phyloP scores from a whole-genome alignment of 345 rosid genomes.

The Balakata baccata region DNA sequence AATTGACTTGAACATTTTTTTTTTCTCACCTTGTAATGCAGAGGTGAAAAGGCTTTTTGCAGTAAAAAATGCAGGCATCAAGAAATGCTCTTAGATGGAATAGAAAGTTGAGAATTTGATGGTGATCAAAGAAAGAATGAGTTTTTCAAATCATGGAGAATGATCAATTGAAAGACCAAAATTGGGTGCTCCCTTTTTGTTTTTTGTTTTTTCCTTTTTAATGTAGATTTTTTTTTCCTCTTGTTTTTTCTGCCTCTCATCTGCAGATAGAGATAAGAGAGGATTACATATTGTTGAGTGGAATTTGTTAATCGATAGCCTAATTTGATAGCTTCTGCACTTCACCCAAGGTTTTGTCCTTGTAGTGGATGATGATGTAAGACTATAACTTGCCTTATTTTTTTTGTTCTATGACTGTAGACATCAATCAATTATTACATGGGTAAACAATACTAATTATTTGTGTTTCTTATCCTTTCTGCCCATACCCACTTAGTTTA shows the following conservation, averaged over 20 bases:
- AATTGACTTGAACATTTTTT: background rate
- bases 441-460: constrained; percentile 14
- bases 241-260: constrained; percentile 15
- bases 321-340: constrained; percentile 14
- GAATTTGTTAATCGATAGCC: constrained; percentile 15
- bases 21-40: constrained; percentile 21
- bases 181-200: background rate
- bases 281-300: constrained; percentile 29
- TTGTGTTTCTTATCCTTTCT: constrained; percentile 1
- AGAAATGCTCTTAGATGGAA: constrained; percentile 63
- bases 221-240: background rate
- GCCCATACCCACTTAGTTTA: background rate
- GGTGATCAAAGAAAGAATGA: background rate
- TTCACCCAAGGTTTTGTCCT: constrained; percentile 5
- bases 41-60: constrained; percentile 89
- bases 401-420: background rate
- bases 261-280: constrained; percentile 36
- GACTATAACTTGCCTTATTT: constrained; percentile 17
- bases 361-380: constrained; percentile 26
- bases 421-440: constrained; percentile 15
- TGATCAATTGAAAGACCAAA: constrained; percentile 4
- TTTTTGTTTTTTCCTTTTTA: background rate
- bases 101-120: constrained; percentile 10
- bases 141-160: constrained; percentile 1
- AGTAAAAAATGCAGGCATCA: constrained; percentile 69